phyloP scores from a whole-genome alignment of 2,329 filamentous ascomycete genomes.

The Corinectria fuckeliana region DNA sequence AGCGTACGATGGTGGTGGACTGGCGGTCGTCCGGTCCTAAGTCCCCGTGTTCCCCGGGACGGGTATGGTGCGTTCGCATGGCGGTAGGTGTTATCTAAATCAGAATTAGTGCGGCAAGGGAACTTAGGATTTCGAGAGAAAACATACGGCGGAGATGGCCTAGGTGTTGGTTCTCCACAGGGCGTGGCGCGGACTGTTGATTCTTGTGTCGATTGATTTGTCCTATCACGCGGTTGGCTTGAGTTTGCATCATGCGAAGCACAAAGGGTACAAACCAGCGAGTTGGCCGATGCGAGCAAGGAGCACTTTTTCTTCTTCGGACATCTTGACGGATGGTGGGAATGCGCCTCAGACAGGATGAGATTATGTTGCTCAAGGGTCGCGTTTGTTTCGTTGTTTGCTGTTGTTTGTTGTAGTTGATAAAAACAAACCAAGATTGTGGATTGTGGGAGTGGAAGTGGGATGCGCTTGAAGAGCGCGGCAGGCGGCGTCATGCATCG shows the following conservation, averaged over 20 bases:
- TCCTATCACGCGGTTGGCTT: conserved; percentile 54
- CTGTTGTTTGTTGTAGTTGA: not conserved
- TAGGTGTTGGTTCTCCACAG: conserved; percentile 38
- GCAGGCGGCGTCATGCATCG: conserved; percentile 24
- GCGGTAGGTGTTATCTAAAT: conserved; percentile 43
- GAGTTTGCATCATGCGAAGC: conserved; percentile 15
- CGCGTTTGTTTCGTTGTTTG: not conserved
- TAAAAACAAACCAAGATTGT: conserved; percentile 5
- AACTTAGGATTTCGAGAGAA: not conserved
- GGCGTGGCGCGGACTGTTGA: conserved; percentile 55
- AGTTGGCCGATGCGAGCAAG: conserved; percentile 60
- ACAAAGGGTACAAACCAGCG: conserved; percentile 49
- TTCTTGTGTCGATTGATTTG: conserved; percentile 83
- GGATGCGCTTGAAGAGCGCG: conserved; percentile 1
- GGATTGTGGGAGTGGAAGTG: no score
- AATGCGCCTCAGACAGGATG: not conserved
- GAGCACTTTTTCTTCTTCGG: conserved; percentile 59
- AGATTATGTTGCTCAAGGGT: not conserved
- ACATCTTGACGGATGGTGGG: conserved; percentile 43
- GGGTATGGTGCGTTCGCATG: conserved; percentile 44
- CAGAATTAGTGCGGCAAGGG: conserved; percentile 12
- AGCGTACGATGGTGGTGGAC: conserved; percentile 62
- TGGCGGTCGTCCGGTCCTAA: conserved; percentile 45
- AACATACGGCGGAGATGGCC: conserved; percentile 47
- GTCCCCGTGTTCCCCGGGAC: conserved; percentile 42